A percentile compares a stretch with the other conserved stretches of the same genome.
phyloP scores from a whole-genome alignment of 1,139 yeast species.

The Pichiaceae sp. region DNA sequence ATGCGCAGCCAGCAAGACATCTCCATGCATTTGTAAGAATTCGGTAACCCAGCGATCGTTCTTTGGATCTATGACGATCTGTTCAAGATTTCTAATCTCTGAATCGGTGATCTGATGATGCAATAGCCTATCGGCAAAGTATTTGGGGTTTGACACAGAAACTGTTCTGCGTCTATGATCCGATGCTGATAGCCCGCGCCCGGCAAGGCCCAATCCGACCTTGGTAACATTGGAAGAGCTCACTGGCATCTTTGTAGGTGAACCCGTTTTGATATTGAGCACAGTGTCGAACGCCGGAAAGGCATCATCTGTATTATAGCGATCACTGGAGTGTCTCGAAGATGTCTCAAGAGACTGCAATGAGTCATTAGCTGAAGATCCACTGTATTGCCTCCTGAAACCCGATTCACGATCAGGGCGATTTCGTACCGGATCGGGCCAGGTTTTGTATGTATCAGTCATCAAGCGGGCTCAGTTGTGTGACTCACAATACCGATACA shows the following conservation, averaged over 20 bases:
- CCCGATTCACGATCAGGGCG: too few species aligned
- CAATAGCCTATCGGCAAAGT: slow-evolving; percentile 33
- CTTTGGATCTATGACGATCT: slow-evolving; percentile 29
- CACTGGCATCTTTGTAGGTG: slow-evolving; percentile 9
- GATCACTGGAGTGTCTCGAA: too few species aligned
- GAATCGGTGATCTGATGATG: slow-evolving; percentile 31
- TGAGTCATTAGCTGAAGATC: too few species aligned
- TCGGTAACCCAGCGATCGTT: slow-evolving; percentile 41
- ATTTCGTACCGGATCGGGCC: too few species aligned
- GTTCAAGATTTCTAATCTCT: slow-evolving; percentile 39
- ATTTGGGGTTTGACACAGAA: slow-evolving; percentile 26
- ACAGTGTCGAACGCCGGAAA: too few species aligned
- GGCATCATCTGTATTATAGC: too few species aligned
- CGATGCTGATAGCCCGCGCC: slow-evolving; percentile 11
- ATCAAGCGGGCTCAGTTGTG: too few species aligned
- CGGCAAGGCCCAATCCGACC: slow-evolving; percentile 20
- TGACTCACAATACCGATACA: too few species aligned
- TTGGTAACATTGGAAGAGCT: slow-evolving; percentile 12
- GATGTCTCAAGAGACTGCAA: too few species aligned
- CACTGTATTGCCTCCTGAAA: too few species aligned
- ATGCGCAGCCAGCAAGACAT: slow-evolving; percentile 26
- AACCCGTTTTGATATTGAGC: too few species aligned
- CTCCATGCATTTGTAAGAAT: slow-evolving; percentile 39
- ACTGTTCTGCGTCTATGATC: neutral
- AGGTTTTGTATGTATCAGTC: too few species aligned